Conservation (phyloP, 2,329 filamentous ascomycete genomes). For the Pestalotiopsis sp. region DNA sequence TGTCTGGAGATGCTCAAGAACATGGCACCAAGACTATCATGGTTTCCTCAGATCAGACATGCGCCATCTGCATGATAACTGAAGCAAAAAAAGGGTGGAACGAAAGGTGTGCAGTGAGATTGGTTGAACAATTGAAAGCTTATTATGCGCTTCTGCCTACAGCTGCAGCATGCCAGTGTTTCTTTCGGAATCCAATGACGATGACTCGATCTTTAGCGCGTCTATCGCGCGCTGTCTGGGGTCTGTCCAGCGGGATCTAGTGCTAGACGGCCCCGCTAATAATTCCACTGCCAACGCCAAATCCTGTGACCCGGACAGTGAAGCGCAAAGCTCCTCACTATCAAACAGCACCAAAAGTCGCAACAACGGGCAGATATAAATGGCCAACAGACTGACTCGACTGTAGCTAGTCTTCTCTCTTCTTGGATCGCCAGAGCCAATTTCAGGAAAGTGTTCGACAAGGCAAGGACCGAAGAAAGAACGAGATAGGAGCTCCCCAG, state of each 20-base stretch:
- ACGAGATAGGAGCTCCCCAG: neutral
- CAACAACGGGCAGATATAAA: neutral
- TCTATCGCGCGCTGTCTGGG: conserved; percentile 5
- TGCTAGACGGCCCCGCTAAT: conserved; percentile 5
- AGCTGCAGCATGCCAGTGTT: neutral
- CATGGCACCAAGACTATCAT: neutral
- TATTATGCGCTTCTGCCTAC: neutral
- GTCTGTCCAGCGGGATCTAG: neutral
- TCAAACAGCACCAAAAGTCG: neutral
- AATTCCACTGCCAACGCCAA: neutral
- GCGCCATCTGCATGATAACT: neutral
- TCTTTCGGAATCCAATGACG: conserved; percentile 4
- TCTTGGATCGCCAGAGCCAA: neutral
- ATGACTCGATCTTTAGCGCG: conserved; percentile 10
- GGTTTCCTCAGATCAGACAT: neutral
- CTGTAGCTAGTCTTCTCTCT: neutral
- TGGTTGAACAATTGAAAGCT: neutral
- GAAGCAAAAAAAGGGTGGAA: neutral
- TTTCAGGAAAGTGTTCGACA: neutral
- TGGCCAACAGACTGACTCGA: neutral
- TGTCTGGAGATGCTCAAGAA: conserved; percentile 13
- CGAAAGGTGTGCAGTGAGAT: neutral
- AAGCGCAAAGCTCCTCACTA: neutral
- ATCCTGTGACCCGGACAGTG: neutral
- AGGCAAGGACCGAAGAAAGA: neutral